A percentile compares a stretch with the other conserved stretches of the same genome.
Evolutionary conservation across 352 stramenopile genomes (phyloP).

Genomic region (Pythium rhizo-oryzae): DNA sequence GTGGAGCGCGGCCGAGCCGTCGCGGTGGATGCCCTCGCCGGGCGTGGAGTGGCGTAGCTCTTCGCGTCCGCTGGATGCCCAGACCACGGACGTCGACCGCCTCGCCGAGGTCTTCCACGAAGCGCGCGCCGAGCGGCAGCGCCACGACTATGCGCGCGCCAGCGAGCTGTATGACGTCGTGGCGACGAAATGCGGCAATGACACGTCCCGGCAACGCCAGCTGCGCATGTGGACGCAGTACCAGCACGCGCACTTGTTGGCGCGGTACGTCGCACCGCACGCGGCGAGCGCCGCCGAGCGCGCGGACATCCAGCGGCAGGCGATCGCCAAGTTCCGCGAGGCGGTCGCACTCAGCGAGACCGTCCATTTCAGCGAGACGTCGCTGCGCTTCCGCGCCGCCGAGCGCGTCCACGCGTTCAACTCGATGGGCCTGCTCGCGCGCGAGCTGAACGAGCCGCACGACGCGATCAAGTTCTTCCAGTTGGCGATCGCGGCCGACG

Average conservation of each 20-base stretch:
- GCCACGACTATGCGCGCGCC: neutral
- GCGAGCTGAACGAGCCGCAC: constrained; percentile 4
- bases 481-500: constrained; percentile 11
- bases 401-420: constrained; percentile 31
- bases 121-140: constrained; percentile 5
- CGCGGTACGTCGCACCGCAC: constrained; percentile 1
- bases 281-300: neutral
- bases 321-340: constrained; percentile 16
- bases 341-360: neutral
- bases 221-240: constrained; percentile 23
- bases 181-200: neutral
- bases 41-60: no score
- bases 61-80: no score
- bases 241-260: constrained; percentile 18
- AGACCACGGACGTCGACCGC: neutral
- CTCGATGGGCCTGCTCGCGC: constrained; percentile 32
- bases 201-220: neutral
- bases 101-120: neutral
- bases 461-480: constrained; percentile 25
- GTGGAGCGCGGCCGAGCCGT: no score
- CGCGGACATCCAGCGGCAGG: neutral
- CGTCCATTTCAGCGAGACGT: neutral
- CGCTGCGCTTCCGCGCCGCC: neutral
- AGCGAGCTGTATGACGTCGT: constrained; percentile 1
- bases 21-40: no score